A percentile compares a stretch with the other conserved stretches of the same genome.
Evolutionary conservation across 106 monocot species (phyloP).

Genomic region (Apostasia ramifera): DNA sequence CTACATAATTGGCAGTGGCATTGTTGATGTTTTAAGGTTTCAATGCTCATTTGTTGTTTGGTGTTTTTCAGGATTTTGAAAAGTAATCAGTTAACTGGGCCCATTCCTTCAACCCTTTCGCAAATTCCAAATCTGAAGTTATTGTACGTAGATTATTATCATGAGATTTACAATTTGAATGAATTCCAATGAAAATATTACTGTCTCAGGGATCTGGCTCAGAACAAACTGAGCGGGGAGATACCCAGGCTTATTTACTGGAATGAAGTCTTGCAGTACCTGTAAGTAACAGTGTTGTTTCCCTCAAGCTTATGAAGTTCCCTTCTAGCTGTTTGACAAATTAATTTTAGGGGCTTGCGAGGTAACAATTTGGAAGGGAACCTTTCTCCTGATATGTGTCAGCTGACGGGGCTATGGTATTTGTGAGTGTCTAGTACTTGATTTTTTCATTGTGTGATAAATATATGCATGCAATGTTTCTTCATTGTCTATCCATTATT

Average conservation of each 20-base stretch:
- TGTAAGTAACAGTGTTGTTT: conserved; percentile 34
- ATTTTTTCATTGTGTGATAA: not conserved
- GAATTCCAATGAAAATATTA: not conserved
- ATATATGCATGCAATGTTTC: not conserved
- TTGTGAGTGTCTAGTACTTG: conserved; percentile 42
- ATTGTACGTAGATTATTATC: conserved; percentile 37
- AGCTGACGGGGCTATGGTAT: conserved; percentile 90
- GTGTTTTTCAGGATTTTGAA: conserved; percentile 66
- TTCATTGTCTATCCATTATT: not conserved
- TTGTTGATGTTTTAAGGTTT: too few relatives aligned
- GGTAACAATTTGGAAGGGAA: conserved; percentile 77
- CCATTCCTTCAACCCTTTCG: conserved; percentile 89
- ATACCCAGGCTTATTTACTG: conserved; percentile 92
- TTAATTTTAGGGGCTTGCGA: conserved; percentile 51
- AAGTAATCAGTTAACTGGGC: conserved; percentile 74
- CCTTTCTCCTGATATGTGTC: conserved; percentile 88
- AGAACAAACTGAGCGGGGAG: conserved; percentile 85
- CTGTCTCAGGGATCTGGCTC: conserved; percentile 72
- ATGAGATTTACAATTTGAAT: not conserved
- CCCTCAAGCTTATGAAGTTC: not conserved
- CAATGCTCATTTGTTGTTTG: not conserved
- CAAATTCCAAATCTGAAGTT: conserved; percentile 89
- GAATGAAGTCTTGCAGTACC: conserved; percentile 92
- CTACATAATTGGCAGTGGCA: not conserved
- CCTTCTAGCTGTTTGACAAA: not conserved